These are phyloP conservation scores for Acanthamoeba quina DNA, from an alignment of 208 protist species.

Conservation along the genomic window DNA sequence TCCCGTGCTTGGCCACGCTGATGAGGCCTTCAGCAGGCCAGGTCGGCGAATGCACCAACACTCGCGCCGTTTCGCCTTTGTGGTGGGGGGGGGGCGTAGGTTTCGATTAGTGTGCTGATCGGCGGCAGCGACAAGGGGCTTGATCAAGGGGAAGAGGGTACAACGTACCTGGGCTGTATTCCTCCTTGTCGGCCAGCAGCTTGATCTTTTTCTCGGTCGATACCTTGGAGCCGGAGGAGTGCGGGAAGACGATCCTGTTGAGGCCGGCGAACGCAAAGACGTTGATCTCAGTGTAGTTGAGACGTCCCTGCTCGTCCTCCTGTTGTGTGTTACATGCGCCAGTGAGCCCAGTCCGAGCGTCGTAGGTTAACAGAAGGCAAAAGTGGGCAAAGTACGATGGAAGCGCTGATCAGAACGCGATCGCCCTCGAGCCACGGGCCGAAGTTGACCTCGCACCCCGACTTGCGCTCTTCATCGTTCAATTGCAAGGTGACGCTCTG, in stretches of 20 bases:
- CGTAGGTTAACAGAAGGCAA: not conserved
- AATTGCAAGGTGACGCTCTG: not conserved
- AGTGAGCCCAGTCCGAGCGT: not conserved
- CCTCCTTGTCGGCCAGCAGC: slow-evolving; percentile 55
- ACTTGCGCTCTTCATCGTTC: not conserved
- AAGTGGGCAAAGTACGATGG: not conserved
- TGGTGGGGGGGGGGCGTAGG: too few relatives aligned
- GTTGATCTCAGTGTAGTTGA: not conserved
- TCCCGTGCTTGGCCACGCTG: slow-evolving; percentile 27
- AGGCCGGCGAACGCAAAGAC: slow-evolving; percentile 36
- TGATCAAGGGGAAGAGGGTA: not conserved
- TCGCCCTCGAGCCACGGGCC: slow-evolving; percentile 14
- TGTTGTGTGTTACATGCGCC: not conserved
- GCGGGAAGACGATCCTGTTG: slow-evolving; percentile 35
- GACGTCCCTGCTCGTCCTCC: slow-evolving; percentile 1
- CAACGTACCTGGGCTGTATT: not conserved
- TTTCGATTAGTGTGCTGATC: not conserved
- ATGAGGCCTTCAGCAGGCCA: slow-evolving; percentile 20
- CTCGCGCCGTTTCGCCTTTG: slow-evolving; percentile 21
- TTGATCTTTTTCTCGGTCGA: not conserved
- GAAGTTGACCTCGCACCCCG: slow-evolving; percentile 7
- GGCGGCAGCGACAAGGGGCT: not conserved
- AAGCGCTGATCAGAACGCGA: not conserved
- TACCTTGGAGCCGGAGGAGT: not conserved
- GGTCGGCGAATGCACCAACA: slow-evolving; percentile 14